Evolutionary conservation across 768 basidiomycete genomes (phyloP).

Genomic region (Tulasnella sp.): DNA sequence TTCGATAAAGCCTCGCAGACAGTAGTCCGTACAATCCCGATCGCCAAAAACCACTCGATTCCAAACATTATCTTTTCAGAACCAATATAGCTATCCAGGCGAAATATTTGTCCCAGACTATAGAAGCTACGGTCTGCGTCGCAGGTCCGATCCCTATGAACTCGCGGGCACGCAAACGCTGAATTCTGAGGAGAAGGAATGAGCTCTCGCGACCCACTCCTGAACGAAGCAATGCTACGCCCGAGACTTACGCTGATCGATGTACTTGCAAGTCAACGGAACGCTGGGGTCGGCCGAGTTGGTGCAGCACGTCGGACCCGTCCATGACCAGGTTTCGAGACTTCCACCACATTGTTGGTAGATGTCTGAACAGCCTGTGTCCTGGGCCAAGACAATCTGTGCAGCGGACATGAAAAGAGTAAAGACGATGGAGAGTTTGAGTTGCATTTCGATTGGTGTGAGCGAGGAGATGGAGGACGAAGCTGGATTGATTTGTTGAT

Average conservation of each 20-base stretch:
- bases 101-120: no score
- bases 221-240: no score
- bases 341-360: not conserved
- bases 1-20: no score
- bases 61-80: no score
- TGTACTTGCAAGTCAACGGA: not conserved
- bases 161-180: no score
- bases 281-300: not conserved
- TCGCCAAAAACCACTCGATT: no score
- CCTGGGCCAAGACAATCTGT: not conserved
- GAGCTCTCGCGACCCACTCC: no score
- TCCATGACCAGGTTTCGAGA: not conserved
- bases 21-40: no score
- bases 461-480: not conserved
- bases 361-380: not conserved
- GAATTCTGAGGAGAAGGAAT: no score
- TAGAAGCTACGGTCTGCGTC: no score
- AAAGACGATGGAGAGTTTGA: not conserved
- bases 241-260: not conserved
- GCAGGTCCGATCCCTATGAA: no score
- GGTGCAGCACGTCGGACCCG: not conserved
- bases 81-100: no score
- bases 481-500: not conserved
- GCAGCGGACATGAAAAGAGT: not conserved
- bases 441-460: not conserved